These are phyloP conservation scores for Neurospora pannonica DNA, from an alignment of 495 filamentous ascomycete species.

Conservation along the genomic window DNA sequence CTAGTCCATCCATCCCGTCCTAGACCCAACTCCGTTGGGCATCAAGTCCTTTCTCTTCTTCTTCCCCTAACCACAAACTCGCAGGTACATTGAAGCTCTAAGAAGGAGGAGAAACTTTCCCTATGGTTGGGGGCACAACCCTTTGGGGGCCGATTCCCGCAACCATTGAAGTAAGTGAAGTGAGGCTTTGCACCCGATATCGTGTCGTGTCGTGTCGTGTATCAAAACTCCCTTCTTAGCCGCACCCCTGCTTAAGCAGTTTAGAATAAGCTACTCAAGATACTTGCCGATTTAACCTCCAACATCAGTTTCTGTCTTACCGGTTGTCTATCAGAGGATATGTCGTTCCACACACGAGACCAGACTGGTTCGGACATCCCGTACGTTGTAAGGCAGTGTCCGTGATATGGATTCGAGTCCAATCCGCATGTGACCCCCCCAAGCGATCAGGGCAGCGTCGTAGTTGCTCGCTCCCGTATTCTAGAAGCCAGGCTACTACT, in stretches of 20 bases:
- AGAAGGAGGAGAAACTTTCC: not conserved
- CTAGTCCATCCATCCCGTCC: too few relatives aligned
- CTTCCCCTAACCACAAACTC: too few relatives aligned
- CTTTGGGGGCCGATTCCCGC: not conserved
- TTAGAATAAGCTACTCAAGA: not conserved
- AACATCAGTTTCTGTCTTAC: not conserved
- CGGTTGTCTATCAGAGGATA: not conserved
- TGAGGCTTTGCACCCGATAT: not conserved
- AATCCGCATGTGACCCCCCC: not conserved
- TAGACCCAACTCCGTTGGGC: too few relatives aligned
- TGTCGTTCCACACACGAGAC: not conserved
- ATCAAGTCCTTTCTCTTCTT: not conserved
- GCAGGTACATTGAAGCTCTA: too few relatives aligned
- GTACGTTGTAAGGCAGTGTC: not conserved
- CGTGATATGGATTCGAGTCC: not conserved
- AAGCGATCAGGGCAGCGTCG: not conserved
- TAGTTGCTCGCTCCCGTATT: not conserved
- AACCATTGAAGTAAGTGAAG: not conserved
- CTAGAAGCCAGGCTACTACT: not conserved
- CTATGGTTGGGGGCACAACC: not conserved
- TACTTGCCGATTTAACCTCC: not conserved
- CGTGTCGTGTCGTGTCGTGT: not conserved
- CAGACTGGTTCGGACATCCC: not conserved
- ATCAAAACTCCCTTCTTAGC: not conserved
- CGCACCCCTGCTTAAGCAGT: not conserved